phyloP scores from a whole-genome alignment of 129 eudicot genomes.

The Centrapalus pauciflorus region DNA sequence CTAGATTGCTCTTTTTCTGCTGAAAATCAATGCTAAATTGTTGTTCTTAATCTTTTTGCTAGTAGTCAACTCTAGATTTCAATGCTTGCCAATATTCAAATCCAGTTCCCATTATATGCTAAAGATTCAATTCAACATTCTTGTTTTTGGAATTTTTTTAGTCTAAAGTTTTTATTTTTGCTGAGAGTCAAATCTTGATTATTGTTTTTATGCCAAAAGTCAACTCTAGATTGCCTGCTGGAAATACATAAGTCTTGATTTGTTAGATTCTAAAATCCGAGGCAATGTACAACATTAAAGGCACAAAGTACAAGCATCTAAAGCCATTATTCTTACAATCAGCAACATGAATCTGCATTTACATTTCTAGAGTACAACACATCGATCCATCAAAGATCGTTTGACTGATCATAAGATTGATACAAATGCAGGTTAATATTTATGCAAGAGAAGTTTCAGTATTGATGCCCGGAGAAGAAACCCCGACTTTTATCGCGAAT shows the following conservation, averaged over 20 bases:
- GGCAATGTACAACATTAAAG: neutral
- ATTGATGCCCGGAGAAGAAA: constrained; percentile 52
- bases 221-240: too few species aligned
- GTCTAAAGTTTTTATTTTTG: neutral
- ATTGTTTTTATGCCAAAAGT: neutral
- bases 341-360: neutral
- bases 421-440: constrained; percentile 23
- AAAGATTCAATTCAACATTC: too few species aligned
- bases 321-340: neutral
- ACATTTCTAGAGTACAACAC: too few species aligned
- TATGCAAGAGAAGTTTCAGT: constrained; percentile 48
- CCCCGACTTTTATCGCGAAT: constrained; percentile 46
- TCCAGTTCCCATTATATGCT: too few species aligned
- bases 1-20: too few species aligned
- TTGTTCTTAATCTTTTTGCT: too few species aligned
- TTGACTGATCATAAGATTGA: neutral
- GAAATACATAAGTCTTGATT: too few species aligned
- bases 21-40: too few species aligned
- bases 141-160: too few species aligned
- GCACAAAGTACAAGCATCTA: neutral
- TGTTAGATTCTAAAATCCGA: neutral
- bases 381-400: neutral
- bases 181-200: neutral
- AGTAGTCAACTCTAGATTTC: neutral
- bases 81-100: too few species aligned